A percentile compares a stretch with the other conserved stretches of the same genome.
Conservation (phyloP, 768 basidiomycete species). For the Multifurca ochricompacta region DNA sequence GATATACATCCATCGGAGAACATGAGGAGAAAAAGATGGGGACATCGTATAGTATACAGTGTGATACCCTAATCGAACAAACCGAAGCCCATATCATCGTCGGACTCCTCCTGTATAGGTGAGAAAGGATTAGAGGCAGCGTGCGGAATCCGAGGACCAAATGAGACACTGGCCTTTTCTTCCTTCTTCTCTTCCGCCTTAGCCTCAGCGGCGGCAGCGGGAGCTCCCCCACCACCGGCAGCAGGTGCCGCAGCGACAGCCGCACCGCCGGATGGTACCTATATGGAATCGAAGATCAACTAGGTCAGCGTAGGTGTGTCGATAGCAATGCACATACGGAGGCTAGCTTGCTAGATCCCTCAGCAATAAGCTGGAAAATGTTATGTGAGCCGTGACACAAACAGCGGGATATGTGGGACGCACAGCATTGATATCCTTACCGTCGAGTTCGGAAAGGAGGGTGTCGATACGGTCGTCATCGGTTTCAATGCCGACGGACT, state of each 20-base stretch:
- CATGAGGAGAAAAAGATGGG: background rate
- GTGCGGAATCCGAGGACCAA: background rate
- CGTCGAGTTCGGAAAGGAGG: slow-evolving; percentile 83
- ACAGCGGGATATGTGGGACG: slow-evolving; percentile 23
- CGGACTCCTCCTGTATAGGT: slow-evolving; percentile 69
- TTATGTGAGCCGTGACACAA: background rate
- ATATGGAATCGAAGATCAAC: slow-evolving; percentile 7
- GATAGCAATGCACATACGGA: slow-evolving; percentile 50
- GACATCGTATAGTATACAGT: slow-evolving; percentile 2
- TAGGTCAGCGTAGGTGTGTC: background rate
- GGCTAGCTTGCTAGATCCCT: slow-evolving; percentile 88
- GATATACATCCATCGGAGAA: background rate
- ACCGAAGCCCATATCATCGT: slow-evolving; percentile 99
- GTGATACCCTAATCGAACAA: slow-evolving; percentile 78
- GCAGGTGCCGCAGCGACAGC: slow-evolving; percentile 50
- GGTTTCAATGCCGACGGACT: slow-evolving; percentile 78
- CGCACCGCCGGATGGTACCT: slow-evolving; percentile 91
- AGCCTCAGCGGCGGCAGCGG: slow-evolving; percentile 61
- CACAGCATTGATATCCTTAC: slow-evolving; percentile 82
- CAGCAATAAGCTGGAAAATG: slow-evolving; percentile 67
- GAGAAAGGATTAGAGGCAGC: slow-evolving; percentile 6
- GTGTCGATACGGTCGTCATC: slow-evolving; percentile 75
- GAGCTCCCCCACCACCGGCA: slow-evolving; percentile 47
- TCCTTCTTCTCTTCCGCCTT: slow-evolving; percentile 84
- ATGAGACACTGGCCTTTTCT: slow-evolving; percentile 58